phyloP scores from a whole-genome alignment of 208 protist genomes.

The Trypanosoma brucei region DNA sequence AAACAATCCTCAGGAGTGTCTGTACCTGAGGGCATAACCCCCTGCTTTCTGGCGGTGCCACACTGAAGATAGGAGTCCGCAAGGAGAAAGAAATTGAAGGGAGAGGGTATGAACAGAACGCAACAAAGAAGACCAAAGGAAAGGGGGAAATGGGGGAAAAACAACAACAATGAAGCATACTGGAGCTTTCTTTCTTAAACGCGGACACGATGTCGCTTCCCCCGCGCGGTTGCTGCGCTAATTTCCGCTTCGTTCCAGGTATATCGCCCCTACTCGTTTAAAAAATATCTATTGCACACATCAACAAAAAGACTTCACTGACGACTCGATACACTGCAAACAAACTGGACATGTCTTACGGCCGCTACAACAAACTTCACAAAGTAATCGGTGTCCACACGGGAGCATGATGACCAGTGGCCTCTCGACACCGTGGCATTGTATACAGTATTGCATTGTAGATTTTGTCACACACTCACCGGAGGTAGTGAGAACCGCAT shows the following conservation, averaged over 20 bases:
- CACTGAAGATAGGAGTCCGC: background rate
- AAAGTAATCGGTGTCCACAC: conserved; percentile 83
- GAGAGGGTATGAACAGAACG: background rate
- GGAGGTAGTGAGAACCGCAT: too few species aligned
- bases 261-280: too few species aligned
- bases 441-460: conserved; percentile 15
- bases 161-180: background rate
- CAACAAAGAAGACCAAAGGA: background rate
- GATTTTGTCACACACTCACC: background rate
- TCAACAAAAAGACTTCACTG: conserved; percentile 15
- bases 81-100: conserved; percentile 2
- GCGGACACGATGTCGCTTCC: too few species aligned
- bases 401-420: conserved; percentile 57
- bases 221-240: background rate
- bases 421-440: conserved; percentile 25
- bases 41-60: too few species aligned
- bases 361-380: conserved; percentile 43
- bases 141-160: background rate
- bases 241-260: background rate
- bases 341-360: conserved; percentile 79
- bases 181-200: too few species aligned
- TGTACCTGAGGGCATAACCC: background rate
- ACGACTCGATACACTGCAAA: conserved; percentile 34
- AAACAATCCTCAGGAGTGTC: background rate
- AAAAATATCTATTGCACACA: too few species aligned